Evolutionary conservation across 2,329 filamentous ascomycete species (phyloP).

Genomic region (Teratosphaeria nubilosa): DNA sequence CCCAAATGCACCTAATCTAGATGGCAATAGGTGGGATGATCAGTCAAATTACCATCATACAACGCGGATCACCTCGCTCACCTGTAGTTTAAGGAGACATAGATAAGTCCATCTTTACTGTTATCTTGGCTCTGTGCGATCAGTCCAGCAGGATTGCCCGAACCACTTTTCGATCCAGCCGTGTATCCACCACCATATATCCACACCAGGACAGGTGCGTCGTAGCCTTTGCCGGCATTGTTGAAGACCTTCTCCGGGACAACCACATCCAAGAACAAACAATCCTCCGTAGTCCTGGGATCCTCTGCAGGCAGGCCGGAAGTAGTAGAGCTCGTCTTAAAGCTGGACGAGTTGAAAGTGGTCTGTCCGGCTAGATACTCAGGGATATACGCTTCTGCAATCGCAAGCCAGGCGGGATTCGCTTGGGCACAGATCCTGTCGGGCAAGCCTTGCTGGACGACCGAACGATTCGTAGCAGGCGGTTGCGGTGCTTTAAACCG

Average conservation of each 20-base stretch:
- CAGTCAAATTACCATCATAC: neutral
- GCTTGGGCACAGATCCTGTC: constrained; percentile 38
- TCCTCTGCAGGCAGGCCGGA: constrained; percentile 10
- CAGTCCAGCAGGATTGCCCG: constrained; percentile 30
- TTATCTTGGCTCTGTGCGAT: constrained; percentile 33
- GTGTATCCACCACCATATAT: constrained; percentile 40
- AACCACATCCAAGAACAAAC: constrained; percentile 31
- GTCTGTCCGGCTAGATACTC: constrained; percentile 18
- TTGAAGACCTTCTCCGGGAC: constrained; percentile 27
- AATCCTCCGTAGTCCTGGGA: constrained; percentile 29
- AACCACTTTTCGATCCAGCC: constrained; percentile 27
- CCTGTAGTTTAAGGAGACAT: neutral
- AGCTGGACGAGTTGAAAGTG: constrained; percentile 11
- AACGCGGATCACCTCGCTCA: too few relatives aligned
- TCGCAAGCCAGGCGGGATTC: constrained; percentile 33
- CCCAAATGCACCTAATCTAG: constrained; percentile 36
- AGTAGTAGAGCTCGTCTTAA: constrained; percentile 5
- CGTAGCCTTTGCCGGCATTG: constrained; percentile 23
- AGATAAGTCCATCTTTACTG: constrained; percentile 30
- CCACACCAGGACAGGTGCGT: constrained; percentile 28
- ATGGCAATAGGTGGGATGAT: constrained; percentile 6
- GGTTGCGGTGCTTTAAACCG: constrained; percentile 39
- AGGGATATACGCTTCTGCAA: constrained; percentile 23
- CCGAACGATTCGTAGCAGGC: constrained; percentile 31
- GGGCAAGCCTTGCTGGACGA: constrained; percentile 36